Base-by-base conservation (phyloP, 2,329 filamentous ascomycete genomes). In the Colletotrichum filicis region DNA sequence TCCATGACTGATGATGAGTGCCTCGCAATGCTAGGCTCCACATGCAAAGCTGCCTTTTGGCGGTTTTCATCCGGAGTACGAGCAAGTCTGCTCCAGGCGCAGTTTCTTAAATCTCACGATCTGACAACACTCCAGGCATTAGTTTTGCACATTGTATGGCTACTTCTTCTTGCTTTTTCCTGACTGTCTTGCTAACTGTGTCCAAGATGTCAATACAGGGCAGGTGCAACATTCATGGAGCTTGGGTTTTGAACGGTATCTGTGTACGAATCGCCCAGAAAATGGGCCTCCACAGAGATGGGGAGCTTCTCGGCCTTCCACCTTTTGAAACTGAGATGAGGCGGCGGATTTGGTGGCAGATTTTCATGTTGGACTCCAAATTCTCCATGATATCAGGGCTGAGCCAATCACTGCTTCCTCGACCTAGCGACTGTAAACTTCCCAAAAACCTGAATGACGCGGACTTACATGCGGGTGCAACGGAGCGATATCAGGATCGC, bases 251-350 rank as follows among this genome's bases (percentile, higher is more conserved):
- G 22, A 89, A 88, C 62, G 91, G 91, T 5, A 84, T 90, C 22
- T 85, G 89, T 9, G 84, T 93, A 30, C 87, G 91, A 22, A 89
- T 93, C 63, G 91, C 90, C 1, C 89, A 92, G 78, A 91, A 91
- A 77, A 91, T 93, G 85, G 91, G 91, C 1, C 84, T 93, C 61
- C 90, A 92, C 73, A 86, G 89, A 12, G 91, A 93, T 70, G 91
- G 90, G 37, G 86, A 87, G 73, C 79, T 82, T 28, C 82, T 91
- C 4, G 87, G 87, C 1, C 82, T 92, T 2, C 83, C 87, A 0
- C 89, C 90, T 0, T 92, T 92, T 75, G 90, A 93, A 76, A 88
- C 88, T 2, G 90, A 93, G 78, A 92, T 93, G 85, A 87, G 91
- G 16, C 84, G 91, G 56, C 85, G 91, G 5, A 84, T 93, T 42